A percentile compares a stretch with the other conserved stretches of the same genome.
phyloP scores from a whole-genome alignment of 352 stramenopile species.

The Thalassiosira hispida region DNA sequence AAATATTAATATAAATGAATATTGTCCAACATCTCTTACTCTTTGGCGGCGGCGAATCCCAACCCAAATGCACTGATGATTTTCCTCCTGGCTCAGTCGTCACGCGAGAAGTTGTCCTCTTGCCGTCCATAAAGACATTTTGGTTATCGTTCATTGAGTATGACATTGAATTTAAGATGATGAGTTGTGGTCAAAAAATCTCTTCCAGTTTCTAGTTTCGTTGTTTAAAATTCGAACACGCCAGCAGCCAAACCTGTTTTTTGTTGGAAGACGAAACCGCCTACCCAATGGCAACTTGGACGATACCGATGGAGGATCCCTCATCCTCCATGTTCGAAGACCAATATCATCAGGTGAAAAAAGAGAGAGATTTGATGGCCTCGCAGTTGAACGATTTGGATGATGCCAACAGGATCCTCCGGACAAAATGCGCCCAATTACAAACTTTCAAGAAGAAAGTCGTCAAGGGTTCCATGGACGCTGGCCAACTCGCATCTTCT shows the following conservation, averaged over 20 bases:
- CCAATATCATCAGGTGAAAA: conserved; percentile 21
- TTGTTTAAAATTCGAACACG: too few relatives aligned
- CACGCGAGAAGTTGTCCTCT: conserved; percentile 67
- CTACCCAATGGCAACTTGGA: conserved; percentile 14
- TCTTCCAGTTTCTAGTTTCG: too few relatives aligned
- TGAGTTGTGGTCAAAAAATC: too few relatives aligned
- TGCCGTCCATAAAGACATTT: conserved; percentile 62
- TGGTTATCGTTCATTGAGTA: conserved; percentile 56
- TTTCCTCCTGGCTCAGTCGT: conserved; percentile 60
- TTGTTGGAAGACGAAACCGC: too few relatives aligned
- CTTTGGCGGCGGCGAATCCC: conserved; percentile 43
- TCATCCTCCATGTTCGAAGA: conserved; percentile 21
- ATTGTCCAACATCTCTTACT: conserved; percentile 11
- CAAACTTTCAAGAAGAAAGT: conserved; percentile 19
- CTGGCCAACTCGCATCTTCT: background rate
- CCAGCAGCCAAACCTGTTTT: too few relatives aligned
- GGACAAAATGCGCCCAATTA: conserved; percentile 29
- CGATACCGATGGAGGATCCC: conserved; percentile 8
- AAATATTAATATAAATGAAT: background rate
- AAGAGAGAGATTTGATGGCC: conserved; percentile 19
- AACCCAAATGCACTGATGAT: conserved; percentile 55
- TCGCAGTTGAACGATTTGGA: conserved; percentile 19
- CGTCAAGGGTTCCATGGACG: background rate
- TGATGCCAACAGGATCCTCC: conserved; percentile 10
- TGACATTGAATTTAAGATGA: too few relatives aligned